Evolutionary conservation across 768 basidiomycete genomes (phyloP).

Genomic region (Asterophora lycoperdoides): DNA sequence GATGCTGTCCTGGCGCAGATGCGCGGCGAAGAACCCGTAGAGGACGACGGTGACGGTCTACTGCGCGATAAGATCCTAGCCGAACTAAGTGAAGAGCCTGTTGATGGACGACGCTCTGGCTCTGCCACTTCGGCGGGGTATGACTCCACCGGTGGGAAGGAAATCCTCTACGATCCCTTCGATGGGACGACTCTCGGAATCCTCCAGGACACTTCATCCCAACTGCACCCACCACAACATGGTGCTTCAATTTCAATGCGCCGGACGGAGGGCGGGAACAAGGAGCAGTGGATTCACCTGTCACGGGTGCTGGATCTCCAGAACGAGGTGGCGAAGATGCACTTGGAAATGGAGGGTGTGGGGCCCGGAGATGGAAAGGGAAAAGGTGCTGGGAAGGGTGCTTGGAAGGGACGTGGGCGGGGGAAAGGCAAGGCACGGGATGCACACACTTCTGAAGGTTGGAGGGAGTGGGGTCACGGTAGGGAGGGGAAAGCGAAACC

Average conservation of each 20-base stretch:
- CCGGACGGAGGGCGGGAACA: conserved; percentile 22
- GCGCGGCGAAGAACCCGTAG: conserved; percentile 27
- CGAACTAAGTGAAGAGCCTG: conserved; percentile 1
- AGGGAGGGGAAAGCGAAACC: conserved; percentile 7
- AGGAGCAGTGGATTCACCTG: conserved; percentile 64
- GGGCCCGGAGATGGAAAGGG: conserved; percentile 33
- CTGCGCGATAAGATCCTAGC: conserved; percentile 3
- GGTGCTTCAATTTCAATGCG: not conserved
- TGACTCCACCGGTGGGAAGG: conserved; percentile 6
- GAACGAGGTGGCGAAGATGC: conserved; percentile 66
- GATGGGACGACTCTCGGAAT: conserved; percentile 41
- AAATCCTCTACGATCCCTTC: conserved; percentile 41
- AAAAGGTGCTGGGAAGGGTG: conserved; percentile 36
- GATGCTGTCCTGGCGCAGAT: conserved; percentile 58
- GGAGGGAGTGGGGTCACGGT: conserved; percentile 2
- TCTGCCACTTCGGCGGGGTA: conserved; percentile 4
- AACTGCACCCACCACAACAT: conserved; percentile 7
- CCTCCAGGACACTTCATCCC: conserved; percentile 21
- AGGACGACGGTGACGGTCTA: conserved; percentile 12
- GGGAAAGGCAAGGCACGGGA: conserved; percentile 19
- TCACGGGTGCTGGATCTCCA: conserved; percentile 69
- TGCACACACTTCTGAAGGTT: conserved; percentile 6
- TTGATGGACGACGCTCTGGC: not conserved
- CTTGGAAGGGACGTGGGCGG: conserved; percentile 28
- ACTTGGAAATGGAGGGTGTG: conserved; percentile 70